Evolutionary conservation across 2,329 filamentous ascomycete species (phyloP).

Genomic region (Claviceps citrina): DNA sequence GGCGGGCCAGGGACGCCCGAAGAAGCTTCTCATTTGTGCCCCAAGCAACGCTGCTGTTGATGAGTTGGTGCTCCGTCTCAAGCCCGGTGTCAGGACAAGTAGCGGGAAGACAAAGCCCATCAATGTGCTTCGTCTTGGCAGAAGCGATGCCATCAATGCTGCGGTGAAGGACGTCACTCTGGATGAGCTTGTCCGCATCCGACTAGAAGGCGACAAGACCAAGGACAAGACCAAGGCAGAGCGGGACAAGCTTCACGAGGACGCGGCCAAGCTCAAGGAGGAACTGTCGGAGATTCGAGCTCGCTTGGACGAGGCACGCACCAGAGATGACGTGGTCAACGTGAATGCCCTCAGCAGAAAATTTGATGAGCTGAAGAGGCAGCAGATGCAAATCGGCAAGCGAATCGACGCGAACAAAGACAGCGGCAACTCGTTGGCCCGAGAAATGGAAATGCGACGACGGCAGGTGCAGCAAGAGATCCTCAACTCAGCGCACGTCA

Average conservation of each 20-base stretch:
- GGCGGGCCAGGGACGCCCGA: conserved; percentile 27
- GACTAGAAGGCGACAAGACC: conserved; percentile 46
- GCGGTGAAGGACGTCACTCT: conserved; percentile 83
- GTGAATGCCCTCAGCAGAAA: conserved; percentile 52
- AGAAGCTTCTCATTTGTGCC: conserved; percentile 92
- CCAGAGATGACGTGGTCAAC: conserved; percentile 30
- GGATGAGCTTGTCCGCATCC: conserved; percentile 73
- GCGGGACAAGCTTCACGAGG: conserved; percentile 44
- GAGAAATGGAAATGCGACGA: conserved; percentile 74
- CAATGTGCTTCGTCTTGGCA: conserved; percentile 77
- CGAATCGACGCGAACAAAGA: conserved; percentile 81
- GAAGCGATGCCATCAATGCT: conserved; percentile 81
- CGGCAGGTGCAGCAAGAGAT: conserved; percentile 81
- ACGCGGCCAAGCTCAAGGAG: conserved; percentile 58
- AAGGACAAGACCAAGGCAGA: conserved; percentile 40
- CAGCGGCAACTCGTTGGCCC: conserved; percentile 62
- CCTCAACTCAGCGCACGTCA: conserved; percentile 75
- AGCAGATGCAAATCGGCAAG: conserved; percentile 56
- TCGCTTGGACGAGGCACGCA: conserved; percentile 52
- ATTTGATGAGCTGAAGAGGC: conserved; percentile 62
- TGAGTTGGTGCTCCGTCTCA: conserved; percentile 84
- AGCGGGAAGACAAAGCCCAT: conserved; percentile 60
- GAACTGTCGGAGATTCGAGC: conserved; percentile 57
- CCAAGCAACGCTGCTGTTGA: conserved; percentile 97
- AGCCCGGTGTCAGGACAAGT: conserved; percentile 66